Evolutionary conservation across 768 basidiomycete species (phyloP).

Genomic region (Lactarius hengduanensis): DNA sequence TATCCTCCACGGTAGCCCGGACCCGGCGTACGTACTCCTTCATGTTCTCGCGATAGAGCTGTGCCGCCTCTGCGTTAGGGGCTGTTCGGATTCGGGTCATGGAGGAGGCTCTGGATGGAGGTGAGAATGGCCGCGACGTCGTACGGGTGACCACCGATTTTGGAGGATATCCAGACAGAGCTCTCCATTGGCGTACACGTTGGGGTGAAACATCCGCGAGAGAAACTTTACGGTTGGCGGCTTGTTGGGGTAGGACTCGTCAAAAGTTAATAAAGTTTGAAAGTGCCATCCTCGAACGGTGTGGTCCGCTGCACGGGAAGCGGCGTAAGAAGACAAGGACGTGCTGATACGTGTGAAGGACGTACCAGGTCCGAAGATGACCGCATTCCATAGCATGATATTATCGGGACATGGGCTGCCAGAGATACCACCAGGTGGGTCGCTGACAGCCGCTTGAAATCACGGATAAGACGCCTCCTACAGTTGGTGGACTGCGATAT

Average conservation of each 20-base stretch:
- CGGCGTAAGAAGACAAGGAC: not conserved
- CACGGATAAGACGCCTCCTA: slow-evolving; percentile 92
- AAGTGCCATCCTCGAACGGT: slow-evolving; percentile 98
- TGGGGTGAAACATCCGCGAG: slow-evolving; percentile 98
- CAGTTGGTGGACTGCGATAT: slow-evolving; percentile 83
- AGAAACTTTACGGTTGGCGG: slow-evolving; percentile 97
- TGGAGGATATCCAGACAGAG: slow-evolving; percentile 98
- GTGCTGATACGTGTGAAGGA: slow-evolving; percentile 14
- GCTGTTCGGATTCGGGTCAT: slow-evolving; percentile 98
- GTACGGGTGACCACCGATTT: slow-evolving; percentile 96
- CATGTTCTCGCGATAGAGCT: slow-evolving; percentile 95
- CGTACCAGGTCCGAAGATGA: slow-evolving; percentile 97
- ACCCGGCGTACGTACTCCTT: slow-evolving; percentile 96
- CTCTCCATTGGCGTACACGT: slow-evolving; percentile 98
- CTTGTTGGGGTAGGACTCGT: slow-evolving; percentile 98
- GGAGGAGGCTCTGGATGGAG: slow-evolving; percentile 90
- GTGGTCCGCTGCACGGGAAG: slow-evolving; percentile 73
- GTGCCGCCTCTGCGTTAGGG: slow-evolving; percentile 98
- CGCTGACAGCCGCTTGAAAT: slow-evolving; percentile 96
- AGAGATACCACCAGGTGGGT: slow-evolving; percentile 94
- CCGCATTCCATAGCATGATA: slow-evolving; percentile 99
- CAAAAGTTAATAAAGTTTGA: slow-evolving; percentile 94
- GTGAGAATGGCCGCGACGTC: slow-evolving; percentile 98
- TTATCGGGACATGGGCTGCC: slow-evolving; percentile 98
- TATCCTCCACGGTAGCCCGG: slow-evolving; percentile 91